phyloP scores from a whole-genome alignment of 2,329 filamentous ascomycete species.

The Dryadomyces quercivorus region DNA sequence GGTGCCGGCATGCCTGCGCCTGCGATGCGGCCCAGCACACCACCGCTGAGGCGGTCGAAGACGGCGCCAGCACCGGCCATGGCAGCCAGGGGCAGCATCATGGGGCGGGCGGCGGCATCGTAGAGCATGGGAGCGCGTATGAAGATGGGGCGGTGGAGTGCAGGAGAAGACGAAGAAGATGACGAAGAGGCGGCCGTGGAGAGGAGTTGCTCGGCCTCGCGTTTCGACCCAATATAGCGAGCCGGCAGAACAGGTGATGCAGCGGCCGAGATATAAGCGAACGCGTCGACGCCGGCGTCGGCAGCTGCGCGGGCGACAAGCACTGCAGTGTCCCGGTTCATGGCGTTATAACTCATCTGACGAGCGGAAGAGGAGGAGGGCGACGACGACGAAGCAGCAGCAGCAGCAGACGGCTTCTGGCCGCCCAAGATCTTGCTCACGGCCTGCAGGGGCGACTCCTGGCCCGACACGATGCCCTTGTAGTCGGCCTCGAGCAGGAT shows the following conservation, averaged over 20 bases:
- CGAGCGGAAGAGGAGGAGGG: background rate
- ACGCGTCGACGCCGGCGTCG: constrained; percentile 51
- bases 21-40: constrained; percentile 67
- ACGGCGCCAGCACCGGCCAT: constrained; percentile 61
- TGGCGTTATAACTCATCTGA: constrained; percentile 84
- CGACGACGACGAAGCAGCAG: background rate
- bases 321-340: constrained; percentile 88
- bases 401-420: background rate
- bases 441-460: constrained; percentile 68
- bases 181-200: constrained; percentile 21
- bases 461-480: constrained; percentile 78
- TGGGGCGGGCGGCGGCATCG: constrained; percentile 60
- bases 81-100: constrained; percentile 78
- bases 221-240: constrained; percentile 83
- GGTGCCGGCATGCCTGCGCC: constrained; percentile 68
- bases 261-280: constrained; percentile 80
- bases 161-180: constrained; percentile 48
- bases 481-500: constrained; percentile 96
- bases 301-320: constrained; percentile 68
- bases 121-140: constrained; percentile 81
- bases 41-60: constrained; percentile 67
- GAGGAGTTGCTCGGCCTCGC: constrained; percentile 60
- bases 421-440: constrained; percentile 65
- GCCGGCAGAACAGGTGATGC: constrained; percentile 74
- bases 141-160: constrained; percentile 62